These are phyloP conservation scores for Mortierella sp. DNA, from an alignment of 371 early-diverging fungal genomes.

Conservation along the genomic window DNA sequence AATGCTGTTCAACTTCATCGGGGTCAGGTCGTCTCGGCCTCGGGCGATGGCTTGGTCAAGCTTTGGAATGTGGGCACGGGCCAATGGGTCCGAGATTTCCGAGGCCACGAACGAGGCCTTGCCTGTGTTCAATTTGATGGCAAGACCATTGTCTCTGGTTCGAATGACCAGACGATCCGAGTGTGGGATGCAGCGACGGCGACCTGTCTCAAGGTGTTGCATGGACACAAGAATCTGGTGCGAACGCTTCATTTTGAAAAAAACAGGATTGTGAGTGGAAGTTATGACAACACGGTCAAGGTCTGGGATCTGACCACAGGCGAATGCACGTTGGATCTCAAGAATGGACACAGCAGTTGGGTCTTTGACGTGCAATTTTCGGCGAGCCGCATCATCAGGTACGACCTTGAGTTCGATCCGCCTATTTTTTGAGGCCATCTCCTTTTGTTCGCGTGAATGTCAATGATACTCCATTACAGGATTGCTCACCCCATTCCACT, in stretches of 20 bases:
- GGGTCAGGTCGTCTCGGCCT: slow-evolving; percentile 81
- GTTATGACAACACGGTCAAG: slow-evolving; percentile 95
- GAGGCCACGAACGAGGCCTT: slow-evolving; percentile 85
- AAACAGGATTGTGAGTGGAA: slow-evolving; percentile 78
- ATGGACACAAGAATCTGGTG: slow-evolving; percentile 92
- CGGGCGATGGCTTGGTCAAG: slow-evolving; percentile 87
- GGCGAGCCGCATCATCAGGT: slow-evolving; percentile 80
- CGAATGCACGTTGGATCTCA: slow-evolving; percentile 65
- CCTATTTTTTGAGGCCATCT: not conserved
- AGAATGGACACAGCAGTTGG: slow-evolving; percentile 87
- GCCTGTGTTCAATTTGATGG: slow-evolving; percentile 96
- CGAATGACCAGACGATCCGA: slow-evolving; percentile 93
- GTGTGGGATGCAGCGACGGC: slow-evolving; percentile 95
- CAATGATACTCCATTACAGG: not conserved
- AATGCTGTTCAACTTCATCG: slow-evolving; percentile 85
- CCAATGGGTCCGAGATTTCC: slow-evolving; percentile 70
- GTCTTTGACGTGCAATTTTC: slow-evolving; percentile 95
- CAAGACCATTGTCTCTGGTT: slow-evolving; percentile 89
- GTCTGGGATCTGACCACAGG: slow-evolving; percentile 86
- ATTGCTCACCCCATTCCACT: not conserved
- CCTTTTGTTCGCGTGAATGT: not conserved
- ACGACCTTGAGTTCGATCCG: too few relatives aligned
- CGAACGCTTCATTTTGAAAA: slow-evolving; percentile 85
- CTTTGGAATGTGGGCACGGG: slow-evolving; percentile 87
- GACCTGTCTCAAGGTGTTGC: slow-evolving; percentile 72